These are phyloP conservation scores for Pseudonectria foliicola DNA, from an alignment of 2,329 filamentous ascomycete genomes.

Conservation along the genomic window DNA sequence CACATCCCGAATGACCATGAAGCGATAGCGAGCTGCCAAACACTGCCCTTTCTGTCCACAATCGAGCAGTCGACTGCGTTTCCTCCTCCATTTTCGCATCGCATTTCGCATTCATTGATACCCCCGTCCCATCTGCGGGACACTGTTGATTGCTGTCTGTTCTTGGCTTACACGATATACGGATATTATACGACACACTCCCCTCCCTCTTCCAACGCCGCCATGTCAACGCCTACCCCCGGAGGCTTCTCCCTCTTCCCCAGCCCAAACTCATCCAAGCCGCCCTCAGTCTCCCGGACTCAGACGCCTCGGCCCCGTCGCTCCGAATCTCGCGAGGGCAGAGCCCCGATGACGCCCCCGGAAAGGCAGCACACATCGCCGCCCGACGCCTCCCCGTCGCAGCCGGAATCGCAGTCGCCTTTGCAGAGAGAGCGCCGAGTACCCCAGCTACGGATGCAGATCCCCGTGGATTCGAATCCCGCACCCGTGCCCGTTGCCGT, in stretches of 20 bases:
- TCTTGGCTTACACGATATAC: too few species aligned
- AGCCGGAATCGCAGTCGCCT: constrained; percentile 19
- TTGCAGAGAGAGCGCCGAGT: constrained; percentile 26
- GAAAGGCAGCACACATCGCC: constrained; percentile 21
- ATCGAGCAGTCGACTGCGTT: too few species aligned
- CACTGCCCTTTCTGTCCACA: too few species aligned
- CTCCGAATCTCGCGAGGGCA: constrained; percentile 30
- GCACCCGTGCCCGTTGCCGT: constrained; percentile 18
- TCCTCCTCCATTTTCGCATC: constrained; percentile 9
- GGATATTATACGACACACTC: too few species aligned
- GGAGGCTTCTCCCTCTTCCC: constrained; percentile 53
- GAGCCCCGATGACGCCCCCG: constrained; percentile 29
- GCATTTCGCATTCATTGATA: constrained; percentile 8
- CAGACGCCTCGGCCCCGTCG: constrained; percentile 33
- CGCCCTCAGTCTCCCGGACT: constrained; percentile 27
- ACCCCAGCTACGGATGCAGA: constrained; percentile 25
- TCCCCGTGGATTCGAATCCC: constrained; percentile 28
- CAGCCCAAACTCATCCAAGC: constrained; percentile 35
- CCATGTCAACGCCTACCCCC: constrained; percentile 35
- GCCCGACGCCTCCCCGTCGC: constrained; percentile 11
- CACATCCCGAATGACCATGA: too few species aligned
- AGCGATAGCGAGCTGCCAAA: too few species aligned
- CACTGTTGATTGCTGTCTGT: too few species aligned
- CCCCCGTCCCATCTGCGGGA: constrained; percentile 4
- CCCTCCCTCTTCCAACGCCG: background rate